Evolutionary conservation across 306 rosid species (phyloP), one percentile per base, ranked within the genome.

Genomic region (Cucurbita argyrosperma): DNA sequence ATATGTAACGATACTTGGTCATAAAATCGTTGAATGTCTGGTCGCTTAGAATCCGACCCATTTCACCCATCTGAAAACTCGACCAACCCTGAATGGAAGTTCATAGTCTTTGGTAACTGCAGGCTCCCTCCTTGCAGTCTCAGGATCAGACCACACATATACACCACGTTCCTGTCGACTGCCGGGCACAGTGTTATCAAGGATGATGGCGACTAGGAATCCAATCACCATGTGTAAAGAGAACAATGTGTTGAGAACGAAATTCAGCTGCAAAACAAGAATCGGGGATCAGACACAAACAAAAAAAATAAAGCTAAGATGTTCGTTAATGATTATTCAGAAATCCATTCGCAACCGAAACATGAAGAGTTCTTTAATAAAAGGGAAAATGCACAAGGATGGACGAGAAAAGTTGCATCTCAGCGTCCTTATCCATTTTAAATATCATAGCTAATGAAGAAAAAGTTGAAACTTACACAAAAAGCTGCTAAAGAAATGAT

Each of bases 181-280:
- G 52, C 99, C 99, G n/a, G 99, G 99, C 55, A 94, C 97, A 5
- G 99, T 91, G 75, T 94, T 91, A 79, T 94, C 97, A 77, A 94
- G 95, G 80, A 91, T 83, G 74, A 88, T 80, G 58, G 97, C 99
- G 76, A 85, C 91, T 10, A 90, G 84, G 83, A 92, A 90, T 61
- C 96, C 96, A n/a, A 90, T 74, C 83, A 92, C 93, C 96, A 90
- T 90, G 88, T 90, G 85, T 61, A 90, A 74, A 0, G 98, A 93
- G 70, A 88, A 79, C 74, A 90, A 81, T 7, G 96, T 88, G 89
- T 90, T 93, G 76, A 93, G 66, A 40, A 87, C 71, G 71, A 87
- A 93, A 85, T 90, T 90, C 80, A 88, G 79, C 98, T 93, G 90
- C 82, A 42, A 79, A 78, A 67, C 55, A 67, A 21, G 19, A 46